Evolutionary conservation across 2,329 filamentous ascomycete genomes (phyloP), one percentile per base, ranked within the genome.

Genomic region (Ambrosiella cleistominuta): DNA sequence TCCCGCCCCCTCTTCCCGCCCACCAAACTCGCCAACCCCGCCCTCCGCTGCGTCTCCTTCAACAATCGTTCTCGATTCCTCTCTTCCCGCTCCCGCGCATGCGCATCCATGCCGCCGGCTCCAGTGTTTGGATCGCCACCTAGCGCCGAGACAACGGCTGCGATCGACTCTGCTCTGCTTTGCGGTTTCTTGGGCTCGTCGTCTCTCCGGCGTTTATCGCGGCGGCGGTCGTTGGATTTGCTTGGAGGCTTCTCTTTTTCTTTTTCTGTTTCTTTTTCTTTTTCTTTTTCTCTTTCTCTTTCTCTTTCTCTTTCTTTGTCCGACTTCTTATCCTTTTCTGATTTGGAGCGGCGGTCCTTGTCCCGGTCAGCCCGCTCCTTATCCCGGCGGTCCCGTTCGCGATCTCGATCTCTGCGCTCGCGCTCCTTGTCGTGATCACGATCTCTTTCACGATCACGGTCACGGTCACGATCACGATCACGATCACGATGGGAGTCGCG

Each of bases 51-150:
- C 44, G 81, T 79, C 68, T 88, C 84, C 64, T 82, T 83, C 11
- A 83, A 72, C 56, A 86, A 71, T 35, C 84, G 74, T 67, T 85
- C 82, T 51, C 82, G 75, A 64, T 84, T 77, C 13, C 81, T 73
- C 11, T 78, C 79, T 66, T 86, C 83, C 19, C 84, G 79, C 68
- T 88, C 84, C 0, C 82, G 72, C 1, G 83, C 83, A 67, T 86
- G 83, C n/a, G 79, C 75, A 62, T 85, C 81, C 60, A 58, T 45
- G 2, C 52, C 65, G 66, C 15, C 62, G 13, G 35, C 27, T 17
- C 37, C 53, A 13, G 51, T 12, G 4, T n/a, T 12, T 15, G 52
- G 52, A 12, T 54, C 52, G 3, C 52, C 52, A 2, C 52, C 52
- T n/a, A 54, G 36, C 5, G 52, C 52, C 9, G 35, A 39, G 13